Base-by-base conservation (phyloP, 768 basidiomycete species). In the Terana coerulea region DNA sequence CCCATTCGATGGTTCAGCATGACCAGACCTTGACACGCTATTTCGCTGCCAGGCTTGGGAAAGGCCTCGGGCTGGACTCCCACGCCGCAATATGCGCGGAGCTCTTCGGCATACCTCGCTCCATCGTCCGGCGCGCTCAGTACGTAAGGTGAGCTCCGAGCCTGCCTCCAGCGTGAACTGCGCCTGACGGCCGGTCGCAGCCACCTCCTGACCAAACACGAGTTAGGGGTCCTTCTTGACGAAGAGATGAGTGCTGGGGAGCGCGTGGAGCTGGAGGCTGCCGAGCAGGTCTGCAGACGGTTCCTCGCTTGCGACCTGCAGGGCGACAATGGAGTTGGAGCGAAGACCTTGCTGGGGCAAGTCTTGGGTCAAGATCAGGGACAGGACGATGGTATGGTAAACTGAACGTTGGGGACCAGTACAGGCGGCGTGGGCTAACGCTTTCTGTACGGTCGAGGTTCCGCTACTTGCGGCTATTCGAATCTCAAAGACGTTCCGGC, bases 41-140 rank as follows among this genome's bases (percentile, higher is more conserved):
- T 30, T 43, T 35, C 50, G 31, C 34, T 15, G 28, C 39, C 53
- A 94, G 90, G 50, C 84, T 89, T 47, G 79, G 81, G 0, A 75
- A 79, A 42, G 91, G 91, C 5, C 75, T 92, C 19, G 83, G 83
- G 3, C 71, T 84, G 8, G 77, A 83, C 49, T 94, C 91, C 5
- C 87, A 92, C 70, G 93, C 93, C 0, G 83, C 85, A 24, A 80
- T 86, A 63, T 97, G 95, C 64, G 95, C 95, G 2, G 75, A 84
- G 43, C 73, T 88, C 31, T 95, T 91, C 61, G 94, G 93, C 2
- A 72, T 98, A n/a, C 86, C 93, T 0, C 58, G 66, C 6, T 74
- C 78, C 1, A 68, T 91, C 22, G 83, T 89, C 11, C 67, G 77
- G 40, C 75, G 95, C 44, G 95, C 93, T 1, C 75, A 79, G 64